Evolutionary conservation across 73 alveolate species (phyloP), one percentile per base, ranked within the genome.

Genomic region (Paramecium primaurelia): DNA sequence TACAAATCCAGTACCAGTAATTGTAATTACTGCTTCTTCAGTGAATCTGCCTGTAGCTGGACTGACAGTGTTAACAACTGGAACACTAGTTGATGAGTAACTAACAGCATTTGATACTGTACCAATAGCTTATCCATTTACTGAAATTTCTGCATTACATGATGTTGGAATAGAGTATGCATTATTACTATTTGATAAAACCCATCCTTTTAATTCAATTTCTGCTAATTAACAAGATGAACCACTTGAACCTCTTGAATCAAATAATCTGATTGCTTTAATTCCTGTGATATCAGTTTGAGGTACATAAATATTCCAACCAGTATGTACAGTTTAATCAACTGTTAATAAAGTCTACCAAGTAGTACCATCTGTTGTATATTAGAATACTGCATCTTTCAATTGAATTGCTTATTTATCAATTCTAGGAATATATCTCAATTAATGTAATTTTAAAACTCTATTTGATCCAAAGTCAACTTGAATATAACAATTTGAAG

Each of bases 171-270:
- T 40, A 16, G 75, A n/a, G 42, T 89, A 26, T 4, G 83, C 91
- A 44, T 20, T 47, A 26, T 44, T 83, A 32, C 42, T 42, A 47
- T 18, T 38, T 22, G 84, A 58, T 32, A 59, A 7, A 0, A 71
- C 38, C 87, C 94, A 71, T 11, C 94, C 94, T 20, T 51, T 71
- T 25, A 89, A 45, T 71, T 89, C 94, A 25, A 89, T 71, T 89
- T 89, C 94, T 8, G 88, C 94, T 9, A 89, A 54, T 89, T 71
- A 28, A 14, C 94, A 89, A 5, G 91, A 45, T 80, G 71, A 25
- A 7, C 92, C 94, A 38, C 59, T 42, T 0, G 59, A 16, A 37
- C 92, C 94, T 47, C 47, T 69, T 1, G 92, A n/a, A 71, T 89
- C 94, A 44, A 30, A 45, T 8, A 89, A 45, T 71, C 91, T 89